phyloP scores from a whole-genome alignment of 768 basidiomycete genomes.

The Boletus tylopilopsis region DNA sequence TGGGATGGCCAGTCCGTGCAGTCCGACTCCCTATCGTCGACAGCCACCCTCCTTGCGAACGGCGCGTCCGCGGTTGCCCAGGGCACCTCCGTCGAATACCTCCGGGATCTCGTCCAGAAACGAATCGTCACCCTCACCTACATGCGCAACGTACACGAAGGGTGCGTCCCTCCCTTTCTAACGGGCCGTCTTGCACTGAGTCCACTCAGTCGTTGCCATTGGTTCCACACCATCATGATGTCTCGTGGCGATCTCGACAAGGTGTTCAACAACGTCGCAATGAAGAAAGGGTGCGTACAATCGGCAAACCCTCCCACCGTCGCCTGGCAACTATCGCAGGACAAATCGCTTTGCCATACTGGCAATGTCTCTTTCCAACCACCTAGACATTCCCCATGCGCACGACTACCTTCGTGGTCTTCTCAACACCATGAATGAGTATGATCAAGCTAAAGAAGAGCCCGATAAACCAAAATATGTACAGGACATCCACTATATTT shows the following conservation, averaged over 20 bases:
- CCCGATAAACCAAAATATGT: conserved; percentile 67
- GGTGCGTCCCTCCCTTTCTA: conserved; percentile 45
- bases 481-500: conserved; percentile 8
- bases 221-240: conserved; percentile 87
- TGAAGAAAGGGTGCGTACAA: conserved; percentile 68
- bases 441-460: conserved; percentile 63
- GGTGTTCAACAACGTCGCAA: conserved; percentile 67
- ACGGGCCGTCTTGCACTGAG: conserved; percentile 1
- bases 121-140: conserved; percentile 83
- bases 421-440: conserved; percentile 68
- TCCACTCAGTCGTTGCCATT: conserved; percentile 62
- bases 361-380: conserved; percentile 79
- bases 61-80: conserved; percentile 37
- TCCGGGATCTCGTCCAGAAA: conserved; percentile 79
- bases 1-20: conserved; percentile 72
- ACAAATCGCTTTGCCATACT: conserved; percentile 81
- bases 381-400: conserved; percentile 78
- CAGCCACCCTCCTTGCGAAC: conserved; percentile 37
- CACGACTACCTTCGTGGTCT: conserved; percentile 77
- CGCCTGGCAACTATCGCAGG: conserved; percentile 35
- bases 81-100: conserved; percentile 73
- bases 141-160: conserved; percentile 80
- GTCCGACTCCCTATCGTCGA: conserved; percentile 40
- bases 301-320: not conserved
- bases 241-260: conserved; percentile 69